phyloP scores from a whole-genome alignment of 495 filamentous ascomycete species.

The Letharia columbiana region DNA sequence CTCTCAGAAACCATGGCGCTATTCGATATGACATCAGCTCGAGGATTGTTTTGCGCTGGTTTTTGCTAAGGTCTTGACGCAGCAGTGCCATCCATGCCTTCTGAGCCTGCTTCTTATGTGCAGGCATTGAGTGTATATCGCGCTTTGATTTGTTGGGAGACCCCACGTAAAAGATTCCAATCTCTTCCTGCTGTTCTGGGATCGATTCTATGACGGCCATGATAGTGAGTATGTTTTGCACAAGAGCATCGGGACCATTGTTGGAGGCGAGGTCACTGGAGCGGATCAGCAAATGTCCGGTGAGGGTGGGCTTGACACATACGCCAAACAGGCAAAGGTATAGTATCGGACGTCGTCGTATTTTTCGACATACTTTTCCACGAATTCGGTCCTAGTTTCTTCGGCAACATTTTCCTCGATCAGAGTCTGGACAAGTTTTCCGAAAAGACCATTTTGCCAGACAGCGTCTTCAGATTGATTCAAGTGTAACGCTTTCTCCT shows the following conservation, averaged over 20 bases:
- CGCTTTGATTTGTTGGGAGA: conserved; percentile 55
- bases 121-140: conserved; percentile 34
- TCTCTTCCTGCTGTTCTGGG: conserved; percentile 51
- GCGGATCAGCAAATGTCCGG: conserved; percentile 4
- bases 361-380: conserved; percentile 63
- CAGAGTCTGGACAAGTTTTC: conserved; percentile 51
- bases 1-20: conserved; percentile 76
- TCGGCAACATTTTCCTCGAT: conserved; percentile 49
- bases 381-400: conserved; percentile 57
- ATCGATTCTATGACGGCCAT: conserved; percentile 57
- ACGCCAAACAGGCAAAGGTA: conserved; percentile 64
- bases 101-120: conserved; percentile 55
- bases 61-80: conserved; percentile 48
- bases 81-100: conserved; percentile 78
- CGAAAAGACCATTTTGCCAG: conserved; percentile 58
- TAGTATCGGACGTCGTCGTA: conserved; percentile 82
- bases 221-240: conserved; percentile 52
- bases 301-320: conserved; percentile 29
- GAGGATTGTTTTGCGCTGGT: conserved; percentile 74
- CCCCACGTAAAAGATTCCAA: conserved; percentile 56
- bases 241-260: conserved; percentile 23
- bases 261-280: conserved; percentile 8
- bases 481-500: conserved; percentile 60
- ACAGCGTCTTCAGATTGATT: conserved; percentile 50
- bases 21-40: conserved; percentile 64